phyloP scores from a whole-genome alignment of 768 basidiomycete genomes.

The Gymnopilus junonius region DNA sequence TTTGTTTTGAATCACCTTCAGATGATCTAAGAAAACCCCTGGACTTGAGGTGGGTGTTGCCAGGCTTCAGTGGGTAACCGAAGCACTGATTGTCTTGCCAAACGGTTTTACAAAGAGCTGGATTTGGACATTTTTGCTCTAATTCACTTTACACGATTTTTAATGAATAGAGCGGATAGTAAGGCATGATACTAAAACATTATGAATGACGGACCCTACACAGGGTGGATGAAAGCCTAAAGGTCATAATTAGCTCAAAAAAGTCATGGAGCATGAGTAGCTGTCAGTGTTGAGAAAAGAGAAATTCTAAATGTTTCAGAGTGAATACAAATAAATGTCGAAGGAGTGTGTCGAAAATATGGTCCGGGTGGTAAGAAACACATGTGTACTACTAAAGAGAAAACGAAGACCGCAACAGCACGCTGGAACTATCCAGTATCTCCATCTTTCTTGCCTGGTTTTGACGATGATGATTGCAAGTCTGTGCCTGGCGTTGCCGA shows the following conservation, averaged over 20 bases:
- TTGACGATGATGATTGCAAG: constrained; percentile 53
- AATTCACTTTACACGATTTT: constrained; percentile 1
- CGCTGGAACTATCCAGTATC: constrained; percentile 61
- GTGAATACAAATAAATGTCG: constrained; percentile 20
- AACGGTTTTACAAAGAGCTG: too few relatives aligned
- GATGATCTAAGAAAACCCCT: neutral
- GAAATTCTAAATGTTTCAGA: constrained; percentile 15
- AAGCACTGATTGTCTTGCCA: too few relatives aligned
- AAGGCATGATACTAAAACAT: constrained; percentile 10
- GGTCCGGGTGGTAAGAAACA: neutral
- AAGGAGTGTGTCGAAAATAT: constrained; percentile 12
- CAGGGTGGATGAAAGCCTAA: constrained; percentile 6
- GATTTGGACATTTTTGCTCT: too few relatives aligned
- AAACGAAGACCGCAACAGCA: constrained; percentile 4
- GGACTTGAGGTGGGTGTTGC: too few relatives aligned
- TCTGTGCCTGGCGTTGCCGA: constrained; percentile 23
- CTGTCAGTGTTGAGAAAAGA: constrained; percentile 9
- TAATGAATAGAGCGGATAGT: neutral
- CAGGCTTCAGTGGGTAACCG: too few relatives aligned
- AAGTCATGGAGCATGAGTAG: constrained; percentile 2
- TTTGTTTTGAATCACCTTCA: neutral
- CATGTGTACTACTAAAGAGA: constrained; percentile 7
- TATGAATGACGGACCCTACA: constrained; percentile 17
- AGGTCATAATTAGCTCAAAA: constrained; percentile 25
- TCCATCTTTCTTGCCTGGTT: constrained; percentile 71